Evolutionary conservation across 768 basidiomycete species (phyloP), one percentile per base, ranked within the genome.

Genomic region (Candolleomyces aberdarensis): DNA sequence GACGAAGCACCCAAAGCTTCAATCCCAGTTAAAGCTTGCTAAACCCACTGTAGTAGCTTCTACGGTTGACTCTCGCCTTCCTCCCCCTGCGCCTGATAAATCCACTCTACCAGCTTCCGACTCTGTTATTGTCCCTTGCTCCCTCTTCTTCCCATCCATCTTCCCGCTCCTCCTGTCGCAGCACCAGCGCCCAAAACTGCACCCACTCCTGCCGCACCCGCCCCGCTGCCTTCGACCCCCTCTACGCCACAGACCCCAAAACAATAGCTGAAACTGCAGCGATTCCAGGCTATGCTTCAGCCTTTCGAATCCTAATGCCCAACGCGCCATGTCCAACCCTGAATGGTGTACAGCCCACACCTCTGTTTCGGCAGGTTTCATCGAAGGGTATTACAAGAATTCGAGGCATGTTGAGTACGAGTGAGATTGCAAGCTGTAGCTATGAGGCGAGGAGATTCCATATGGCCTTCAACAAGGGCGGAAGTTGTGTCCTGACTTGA

Each of bases 401-500:
- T 94, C 91, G 1, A 88, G 97, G 1, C 7, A 75, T 72, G 22
- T 83, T 86, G 10, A 94, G 91, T 58, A 98, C 96, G 39, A 96
- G 94, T 65, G 96, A 98, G 72, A 91, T 99, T 62, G 95, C 97
- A 0, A 94, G 92, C 67, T 85, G 92, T 10, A 96, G 93, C 69
- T 99, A 99, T 66, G 96, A 98, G 69, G 96, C 97, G 0, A 80
- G 97, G 51, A 51, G 48, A 36, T 9, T 36, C 3, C 48, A 2
- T 55, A 19, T 67, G 92, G 94, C 69, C 75, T 95, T 26, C 89
- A 91, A 59, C 92, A 90, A 70, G 92, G 89, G 8, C 79, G 87
- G 41, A 83, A 86, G 62, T 71, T 95, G 4, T 96, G 94, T 70
- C 86, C 93, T 0, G 72, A 77, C 6, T 67, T 96, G 1, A 64